Conservation (phyloP, 768 basidiomycete species). For the Piloderma croceum region DNA sequence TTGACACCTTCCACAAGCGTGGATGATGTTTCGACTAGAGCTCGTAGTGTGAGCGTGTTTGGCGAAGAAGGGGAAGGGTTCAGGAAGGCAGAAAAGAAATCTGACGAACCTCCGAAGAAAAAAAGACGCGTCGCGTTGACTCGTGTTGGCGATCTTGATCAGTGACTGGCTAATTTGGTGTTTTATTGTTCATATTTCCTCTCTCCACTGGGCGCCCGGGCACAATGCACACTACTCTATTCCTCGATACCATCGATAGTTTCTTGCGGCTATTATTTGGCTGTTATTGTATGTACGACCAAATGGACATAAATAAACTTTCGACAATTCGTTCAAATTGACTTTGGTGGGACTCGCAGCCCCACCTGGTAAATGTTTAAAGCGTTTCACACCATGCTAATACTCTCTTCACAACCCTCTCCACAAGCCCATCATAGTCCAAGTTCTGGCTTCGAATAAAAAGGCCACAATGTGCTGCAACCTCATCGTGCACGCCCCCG, state of each 20-base stretch:
- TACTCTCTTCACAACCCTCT: constrained; percentile 37
- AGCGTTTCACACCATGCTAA: constrained; percentile 36
- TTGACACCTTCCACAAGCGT: constrained; percentile 26
- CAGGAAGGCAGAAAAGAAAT: constrained; percentile 17
- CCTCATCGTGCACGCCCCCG: constrained; percentile 47
- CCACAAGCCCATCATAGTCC: constrained; percentile 45
- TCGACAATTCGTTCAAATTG: too few species aligned
- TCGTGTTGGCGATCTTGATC: constrained; percentile 51
- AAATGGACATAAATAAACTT: too few species aligned
- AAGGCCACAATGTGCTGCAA: constrained; percentile 50
- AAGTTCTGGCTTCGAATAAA: constrained; percentile 47
- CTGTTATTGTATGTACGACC: too few species aligned
- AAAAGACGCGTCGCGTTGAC: constrained; percentile 78
- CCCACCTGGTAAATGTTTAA: too few species aligned
- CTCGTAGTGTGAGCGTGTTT: constrained; percentile 3
- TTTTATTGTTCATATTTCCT: too few species aligned
- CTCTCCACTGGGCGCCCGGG: too few species aligned
- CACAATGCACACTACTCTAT: too few species aligned
- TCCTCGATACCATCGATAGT: too few species aligned
- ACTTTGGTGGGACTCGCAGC: too few species aligned
- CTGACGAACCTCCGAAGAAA: constrained; percentile 70
- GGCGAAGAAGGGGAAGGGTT: constrained; percentile 17
- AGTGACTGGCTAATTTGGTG: neutral
- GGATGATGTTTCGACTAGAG: constrained; percentile 15
- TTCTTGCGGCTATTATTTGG: too few species aligned